Evolutionary conservation across 306 rosid genomes (phyloP).

Genomic region (Casuarina equisetifolia): DNA sequence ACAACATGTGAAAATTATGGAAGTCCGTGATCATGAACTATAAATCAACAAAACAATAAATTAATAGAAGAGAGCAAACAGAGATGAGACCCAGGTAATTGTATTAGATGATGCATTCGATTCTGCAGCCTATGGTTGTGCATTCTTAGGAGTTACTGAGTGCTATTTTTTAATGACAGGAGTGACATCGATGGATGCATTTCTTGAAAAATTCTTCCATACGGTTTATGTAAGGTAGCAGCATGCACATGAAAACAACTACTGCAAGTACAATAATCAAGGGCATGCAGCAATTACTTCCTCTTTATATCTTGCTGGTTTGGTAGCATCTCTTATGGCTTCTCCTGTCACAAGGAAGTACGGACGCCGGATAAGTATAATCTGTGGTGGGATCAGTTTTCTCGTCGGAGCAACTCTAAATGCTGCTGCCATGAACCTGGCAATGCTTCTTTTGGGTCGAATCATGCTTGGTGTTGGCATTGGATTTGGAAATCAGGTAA

Average conservation of each 20-base stretch:
- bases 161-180: constrained; percentile 43
- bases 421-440: constrained; percentile 61
- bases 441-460: constrained; percentile 77
- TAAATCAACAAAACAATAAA: neutral
- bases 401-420: constrained; percentile 68
- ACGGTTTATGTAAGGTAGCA: constrained; percentile 52
- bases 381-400: constrained; percentile 73
- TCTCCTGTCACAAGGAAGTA: constrained; percentile 74
- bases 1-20: neutral
- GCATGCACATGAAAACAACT: constrained; percentile 78
- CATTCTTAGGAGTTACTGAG: neutral
- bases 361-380: constrained; percentile 73
- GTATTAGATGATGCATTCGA: neutral
- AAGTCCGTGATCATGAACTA: neutral
- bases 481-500: constrained; percentile 94
- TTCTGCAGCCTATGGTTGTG: no score
- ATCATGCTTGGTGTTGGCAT: constrained; percentile 95
- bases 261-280: constrained; percentile 88
- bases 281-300: constrained; percentile 91
- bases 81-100: no score
- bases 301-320: constrained; percentile 82
- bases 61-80: no score
- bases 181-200: constrained; percentile 91
- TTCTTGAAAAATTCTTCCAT: constrained; percentile 72
- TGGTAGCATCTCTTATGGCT: constrained; percentile 70